A percentile compares a stretch with the other conserved stretches of the same genome.
These are phyloP conservation scores for Stagonosporopsis rhizophila DNA, from an alignment of 2,329 filamentous ascomycete genomes.

Conservation along the genomic window DNA sequence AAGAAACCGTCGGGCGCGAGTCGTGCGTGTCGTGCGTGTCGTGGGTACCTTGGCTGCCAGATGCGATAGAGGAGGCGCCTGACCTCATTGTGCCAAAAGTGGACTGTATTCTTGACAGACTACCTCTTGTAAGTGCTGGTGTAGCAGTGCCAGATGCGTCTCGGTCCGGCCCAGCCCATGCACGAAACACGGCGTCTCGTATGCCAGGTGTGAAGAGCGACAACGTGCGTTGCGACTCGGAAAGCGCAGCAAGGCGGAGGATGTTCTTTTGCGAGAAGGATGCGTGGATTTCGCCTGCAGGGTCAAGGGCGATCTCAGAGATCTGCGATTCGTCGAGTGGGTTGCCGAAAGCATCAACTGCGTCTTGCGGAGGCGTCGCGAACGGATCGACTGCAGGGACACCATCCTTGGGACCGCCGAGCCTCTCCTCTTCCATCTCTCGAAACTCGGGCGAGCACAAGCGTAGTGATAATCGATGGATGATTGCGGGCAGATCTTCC, in stretches of 20 bases:
- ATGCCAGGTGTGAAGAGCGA: conserved; percentile 94
- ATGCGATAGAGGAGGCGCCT: conserved; percentile 43
- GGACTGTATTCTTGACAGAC: conserved; percentile 57
- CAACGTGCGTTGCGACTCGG: conserved; percentile 86
- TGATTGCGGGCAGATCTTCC: conserved; percentile 96
- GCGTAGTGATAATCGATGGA: conserved; percentile 87
- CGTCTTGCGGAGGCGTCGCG: conserved; percentile 79
- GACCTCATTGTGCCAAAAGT: conserved; percentile 58
- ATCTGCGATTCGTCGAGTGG: conserved; percentile 77
- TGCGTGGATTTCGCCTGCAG: conserved; percentile 80
- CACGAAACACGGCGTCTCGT: conserved; percentile 86
- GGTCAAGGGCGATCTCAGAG: conserved; percentile 78
- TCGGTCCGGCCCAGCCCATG: conserved; percentile 84
- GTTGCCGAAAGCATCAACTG: conserved; percentile 81
- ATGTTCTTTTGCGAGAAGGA: conserved; percentile 96
- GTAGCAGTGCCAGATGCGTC: conserved; percentile 61
- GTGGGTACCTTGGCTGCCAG: conserved; percentile 55
- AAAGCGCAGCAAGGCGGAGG: conserved; percentile 79
- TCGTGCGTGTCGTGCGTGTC: conserved; percentile 50
- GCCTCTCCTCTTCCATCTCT: conserved; percentile 66
- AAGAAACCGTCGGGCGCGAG: conserved; percentile 72
- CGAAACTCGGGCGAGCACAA: conserved; percentile 90
- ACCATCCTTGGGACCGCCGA: conserved; percentile 57
- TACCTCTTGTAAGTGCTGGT: conserved; percentile 52
- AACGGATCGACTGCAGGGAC: conserved; percentile 78